Conservation (phyloP, 257 asterid species). For the Anisodus acutangulus region DNA sequence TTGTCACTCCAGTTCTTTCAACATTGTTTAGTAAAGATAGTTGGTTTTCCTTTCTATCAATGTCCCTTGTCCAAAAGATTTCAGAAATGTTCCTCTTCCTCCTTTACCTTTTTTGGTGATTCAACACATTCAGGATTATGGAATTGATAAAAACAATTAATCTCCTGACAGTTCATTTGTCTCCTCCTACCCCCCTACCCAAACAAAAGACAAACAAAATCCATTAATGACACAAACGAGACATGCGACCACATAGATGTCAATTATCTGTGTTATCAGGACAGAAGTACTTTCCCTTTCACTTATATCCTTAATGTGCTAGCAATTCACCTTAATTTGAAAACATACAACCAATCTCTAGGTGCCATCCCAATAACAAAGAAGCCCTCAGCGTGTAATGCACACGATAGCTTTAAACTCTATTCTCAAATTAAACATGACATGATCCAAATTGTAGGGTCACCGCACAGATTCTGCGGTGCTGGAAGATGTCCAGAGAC, state of each 20-base stretch:
- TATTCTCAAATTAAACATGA: constrained; percentile 23
- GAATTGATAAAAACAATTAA: neutral
- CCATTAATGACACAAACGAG: neutral
- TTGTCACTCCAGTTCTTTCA: neutral
- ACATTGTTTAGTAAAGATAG: neutral
- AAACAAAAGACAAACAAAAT: neutral
- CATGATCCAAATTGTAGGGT: neutral
- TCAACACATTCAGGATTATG: neutral
- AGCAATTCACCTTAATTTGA: neutral
- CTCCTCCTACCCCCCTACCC: neutral
- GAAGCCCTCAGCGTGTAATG: neutral
- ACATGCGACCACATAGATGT: neutral
- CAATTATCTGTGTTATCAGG: neutral
- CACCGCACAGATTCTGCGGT: neutral
- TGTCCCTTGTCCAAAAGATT: neutral
- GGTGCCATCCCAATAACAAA: constrained; percentile 9
- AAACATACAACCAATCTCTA: neutral
- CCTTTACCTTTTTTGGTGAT: neutral
- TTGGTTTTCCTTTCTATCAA: neutral
- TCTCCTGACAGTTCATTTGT: neutral
- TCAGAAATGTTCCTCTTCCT: neutral
- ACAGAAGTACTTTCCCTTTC: neutral
- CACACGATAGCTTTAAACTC: neutral
- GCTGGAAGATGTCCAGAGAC: neutral
- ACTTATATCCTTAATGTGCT: constrained; percentile 7